Evolutionary conservation across 2,329 filamentous ascomycete species (phyloP), one percentile per base, ranked within the genome.

Genomic region (Lithohypha guttulata): DNA sequence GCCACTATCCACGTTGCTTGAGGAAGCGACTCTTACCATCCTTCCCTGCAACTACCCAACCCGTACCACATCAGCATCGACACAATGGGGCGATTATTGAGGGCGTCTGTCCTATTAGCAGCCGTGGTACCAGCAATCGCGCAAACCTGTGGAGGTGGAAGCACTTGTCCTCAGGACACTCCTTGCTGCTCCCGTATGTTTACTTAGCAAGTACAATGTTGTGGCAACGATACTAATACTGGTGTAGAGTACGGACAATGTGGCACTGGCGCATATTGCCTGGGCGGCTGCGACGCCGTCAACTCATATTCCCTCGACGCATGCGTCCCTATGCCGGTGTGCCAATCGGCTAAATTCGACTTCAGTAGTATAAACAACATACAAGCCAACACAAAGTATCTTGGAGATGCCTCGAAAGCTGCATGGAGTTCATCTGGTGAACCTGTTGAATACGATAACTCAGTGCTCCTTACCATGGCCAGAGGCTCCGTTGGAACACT

Each of bases 391-490:
- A 71, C 74, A 52, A 75, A 85, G 57, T 98, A 95, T 57, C 77
- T 95, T 10, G 91, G 91, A 47, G 84, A 98, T 61, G 59, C 84
- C 9, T 73, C 68, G 49, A 77, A 75, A 55, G 73, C 77, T 52
- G 86, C 95, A 60, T 98, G 89, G 89, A 84, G 95, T 42, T 76
- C 79, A 38, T 84, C 84, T 58, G 91, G 91, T 49, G 73, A 76
- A 53, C 79, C 85, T 10, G 68, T 83, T 28, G 54, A 62, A 22
- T 60, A 79, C 62, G 66, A 83, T 42, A 74, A 78, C 57, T 75
- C 77, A 47, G 67, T 91, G 2, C 68, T 95, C 36, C 68, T 98
- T 55, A 96, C 89, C 50, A 94, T 98, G 89, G 77, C 84, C 28
- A 74, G 80, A 48, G 73, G 81, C 52, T 87, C 82, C 22, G 81